Conservation (phyloP, 108 stramenopile species). For the Mayamaea pseudoterrestris region DNA sequence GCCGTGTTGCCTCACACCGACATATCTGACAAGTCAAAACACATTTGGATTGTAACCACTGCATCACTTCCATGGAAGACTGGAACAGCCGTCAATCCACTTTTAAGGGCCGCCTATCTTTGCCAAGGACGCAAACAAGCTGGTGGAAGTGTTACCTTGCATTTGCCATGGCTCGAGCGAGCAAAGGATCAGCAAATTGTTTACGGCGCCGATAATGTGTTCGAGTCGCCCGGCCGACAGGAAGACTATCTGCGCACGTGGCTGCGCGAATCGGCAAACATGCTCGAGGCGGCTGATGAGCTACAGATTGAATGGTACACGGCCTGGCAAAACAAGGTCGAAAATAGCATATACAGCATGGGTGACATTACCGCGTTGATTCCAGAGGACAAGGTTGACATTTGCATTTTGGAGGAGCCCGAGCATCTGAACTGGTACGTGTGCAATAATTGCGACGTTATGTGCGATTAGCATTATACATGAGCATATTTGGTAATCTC, state of each 20-base stretch:
- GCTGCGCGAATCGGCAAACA: conserved; percentile 31
- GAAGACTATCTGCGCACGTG: conserved; percentile 56
- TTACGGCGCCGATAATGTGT: conserved; percentile 39
- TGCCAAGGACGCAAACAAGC: conserved; percentile 36
- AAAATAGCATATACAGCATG: conserved; percentile 52
- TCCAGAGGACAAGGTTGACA: conserved; percentile 63
- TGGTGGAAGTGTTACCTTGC: conserved; percentile 61
- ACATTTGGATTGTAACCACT: conserved; percentile 83
- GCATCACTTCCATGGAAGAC: conserved; percentile 88
- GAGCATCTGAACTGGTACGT: conserved; percentile 90
- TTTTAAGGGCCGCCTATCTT: conserved; percentile 77
- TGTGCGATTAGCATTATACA: not conserved
- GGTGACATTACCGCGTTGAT: conserved; percentile 61
- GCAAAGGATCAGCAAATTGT: conserved; percentile 37
- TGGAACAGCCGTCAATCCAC: conserved; percentile 87
- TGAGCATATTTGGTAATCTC: not conserved
- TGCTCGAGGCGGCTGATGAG: conserved; percentile 22
- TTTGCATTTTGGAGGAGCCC: conserved; percentile 87
- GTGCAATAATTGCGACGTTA: conserved; percentile 9
- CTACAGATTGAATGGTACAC: conserved; percentile 41
- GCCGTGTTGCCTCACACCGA: conserved; percentile 60
- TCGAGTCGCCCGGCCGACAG: conserved; percentile 55
- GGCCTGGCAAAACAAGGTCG: conserved; percentile 32
- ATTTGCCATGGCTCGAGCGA: conserved; percentile 81
- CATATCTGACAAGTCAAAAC: conserved; percentile 52